Evolutionary conservation across 2,329 filamentous ascomycete species (phyloP).

Genomic region (Leptographium radiaticola): DNA sequence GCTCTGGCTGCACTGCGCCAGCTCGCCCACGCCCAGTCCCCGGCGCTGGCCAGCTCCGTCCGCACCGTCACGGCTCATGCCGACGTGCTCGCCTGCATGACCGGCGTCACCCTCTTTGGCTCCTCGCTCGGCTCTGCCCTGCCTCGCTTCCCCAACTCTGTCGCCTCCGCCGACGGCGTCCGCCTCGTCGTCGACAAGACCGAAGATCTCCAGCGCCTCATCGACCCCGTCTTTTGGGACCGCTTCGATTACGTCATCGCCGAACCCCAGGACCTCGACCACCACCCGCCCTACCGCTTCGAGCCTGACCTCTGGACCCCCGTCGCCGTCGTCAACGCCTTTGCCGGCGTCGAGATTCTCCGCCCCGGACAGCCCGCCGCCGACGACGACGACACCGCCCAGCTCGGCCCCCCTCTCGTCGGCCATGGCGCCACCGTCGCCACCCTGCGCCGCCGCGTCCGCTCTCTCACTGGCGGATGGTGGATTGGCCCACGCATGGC

Average conservation of each 20-base stretch:
- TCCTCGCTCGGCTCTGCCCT: slow-evolving; percentile 21
- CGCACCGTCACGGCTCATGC: slow-evolving; percentile 38
- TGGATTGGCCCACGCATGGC: slow-evolving; percentile 52
- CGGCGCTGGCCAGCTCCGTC: slow-evolving; percentile 13
- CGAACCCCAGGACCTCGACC: slow-evolving; percentile 34
- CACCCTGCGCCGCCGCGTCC: slow-evolving; percentile 26
- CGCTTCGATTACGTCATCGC: slow-evolving; percentile 49
- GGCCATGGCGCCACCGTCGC: slow-evolving; percentile 31
- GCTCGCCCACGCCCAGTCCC: slow-evolving; percentile 20
- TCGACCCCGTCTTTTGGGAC: slow-evolving; percentile 44
- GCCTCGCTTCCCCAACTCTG: slow-evolving; percentile 11
- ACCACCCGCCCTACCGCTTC: slow-evolving; percentile 6
- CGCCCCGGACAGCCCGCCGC: slow-evolving; percentile 26
- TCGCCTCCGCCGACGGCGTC: neutral
- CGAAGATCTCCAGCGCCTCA: slow-evolving; percentile 33
- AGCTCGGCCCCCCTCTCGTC: slow-evolving; percentile 18
- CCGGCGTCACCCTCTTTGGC: slow-evolving; percentile 54
- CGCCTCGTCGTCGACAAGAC: slow-evolving; percentile 45
- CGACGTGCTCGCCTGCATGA: slow-evolving; percentile 58
- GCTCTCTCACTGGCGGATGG: slow-evolving; percentile 42
- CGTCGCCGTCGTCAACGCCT: slow-evolving; percentile 43
- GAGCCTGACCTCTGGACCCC: slow-evolving; percentile 34
- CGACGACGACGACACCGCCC: slow-evolving; percentile 12
- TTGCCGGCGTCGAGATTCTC: slow-evolving; percentile 44
- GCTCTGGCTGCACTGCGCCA: slow-evolving; percentile 48